A percentile compares a stretch with the other conserved stretches of the same genome.
phyloP scores from a whole-genome alignment of 176 grass and related monocot species.

The Juncus effusus region DNA sequence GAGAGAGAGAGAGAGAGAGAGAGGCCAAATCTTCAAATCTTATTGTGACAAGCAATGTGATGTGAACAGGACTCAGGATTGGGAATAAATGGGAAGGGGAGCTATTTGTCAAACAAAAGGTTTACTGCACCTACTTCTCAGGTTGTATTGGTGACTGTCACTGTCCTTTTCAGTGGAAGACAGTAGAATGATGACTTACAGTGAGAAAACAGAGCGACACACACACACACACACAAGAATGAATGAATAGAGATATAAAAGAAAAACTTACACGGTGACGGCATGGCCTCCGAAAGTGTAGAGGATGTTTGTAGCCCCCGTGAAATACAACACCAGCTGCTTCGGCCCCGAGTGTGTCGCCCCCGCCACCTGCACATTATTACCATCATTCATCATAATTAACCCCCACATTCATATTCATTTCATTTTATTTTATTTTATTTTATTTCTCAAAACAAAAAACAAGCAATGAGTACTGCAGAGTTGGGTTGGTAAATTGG shows the following conservation, averaged over 20 bases:
- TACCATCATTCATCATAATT: constrained; percentile 2
- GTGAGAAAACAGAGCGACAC: constrained; percentile 13
- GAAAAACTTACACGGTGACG: constrained; percentile 44
- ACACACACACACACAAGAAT: not conserved
- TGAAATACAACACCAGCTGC: constrained; percentile 46
- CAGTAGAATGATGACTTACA: not conserved
- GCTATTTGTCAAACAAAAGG: too few species aligned
- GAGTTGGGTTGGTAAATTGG: not conserved
- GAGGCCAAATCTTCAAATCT: too few species aligned
- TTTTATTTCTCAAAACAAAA: too few species aligned
- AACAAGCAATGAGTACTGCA: too few species aligned
- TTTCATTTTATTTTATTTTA: too few species aligned
- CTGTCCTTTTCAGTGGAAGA: constrained; percentile 17
- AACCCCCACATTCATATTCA: too few species aligned
- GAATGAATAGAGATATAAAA: too few species aligned
- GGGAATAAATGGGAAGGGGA: not conserved
- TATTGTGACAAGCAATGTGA: too few species aligned
- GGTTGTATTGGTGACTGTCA: not conserved
- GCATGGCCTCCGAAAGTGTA: constrained; percentile 52
- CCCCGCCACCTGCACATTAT: constrained; percentile 25
- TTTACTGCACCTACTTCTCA: not conserved
- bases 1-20: too few species aligned
- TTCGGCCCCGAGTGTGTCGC: constrained; percentile 38
- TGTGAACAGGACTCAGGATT: not conserved
- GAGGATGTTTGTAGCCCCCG: constrained; percentile 45